These are phyloP conservation scores for Chaetomidium leptoderma DNA, from an alignment of 495 filamentous ascomycete species.

Conservation along the genomic window DNA sequence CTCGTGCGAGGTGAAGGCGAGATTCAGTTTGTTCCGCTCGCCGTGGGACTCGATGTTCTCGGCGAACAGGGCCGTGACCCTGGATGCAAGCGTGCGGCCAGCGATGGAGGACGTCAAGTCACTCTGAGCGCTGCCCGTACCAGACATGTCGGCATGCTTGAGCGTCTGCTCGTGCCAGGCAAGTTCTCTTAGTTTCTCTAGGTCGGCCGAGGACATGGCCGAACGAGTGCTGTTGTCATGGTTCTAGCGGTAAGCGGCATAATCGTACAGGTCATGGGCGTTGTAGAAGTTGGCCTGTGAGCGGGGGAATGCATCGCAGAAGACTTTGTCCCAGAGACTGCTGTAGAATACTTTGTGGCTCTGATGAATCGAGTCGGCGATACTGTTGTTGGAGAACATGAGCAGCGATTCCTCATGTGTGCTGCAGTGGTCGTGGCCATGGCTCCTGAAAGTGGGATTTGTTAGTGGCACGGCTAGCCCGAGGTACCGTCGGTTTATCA, in stretches of 20 bases:
- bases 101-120: slow-evolving; percentile 40
- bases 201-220: slow-evolving; percentile 20
- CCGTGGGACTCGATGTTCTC: slow-evolving; percentile 31
- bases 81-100: slow-evolving; percentile 39
- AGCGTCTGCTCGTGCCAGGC: slow-evolving; percentile 36
- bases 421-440: slow-evolving; percentile 32
- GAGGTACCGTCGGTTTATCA: neutral
- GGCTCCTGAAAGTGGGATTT: slow-evolving; percentile 23
- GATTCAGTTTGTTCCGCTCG: slow-evolving; percentile 33
- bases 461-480: neutral
- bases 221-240: slow-evolving; percentile 31
- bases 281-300: slow-evolving; percentile 35
- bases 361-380: slow-evolving; percentile 23
- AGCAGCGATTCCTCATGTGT: slow-evolving; percentile 29
- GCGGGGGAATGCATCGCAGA: slow-evolving; percentile 26
- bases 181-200: slow-evolving; percentile 27
- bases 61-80: slow-evolving; percentile 28
- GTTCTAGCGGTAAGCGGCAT: slow-evolving; percentile 37
- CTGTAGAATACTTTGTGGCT: slow-evolving; percentile 35
- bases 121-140: slow-evolving; percentile 22
- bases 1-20: slow-evolving; percentile 43
- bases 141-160: slow-evolving; percentile 36
- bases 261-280: slow-evolving; percentile 44
- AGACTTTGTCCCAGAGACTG: slow-evolving; percentile 28
- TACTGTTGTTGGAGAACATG: slow-evolving; percentile 24